These are phyloP conservation scores for Phanerochaete sordida DNA, from an alignment of 768 basidiomycete genomes.

Conservation along the genomic window DNA sequence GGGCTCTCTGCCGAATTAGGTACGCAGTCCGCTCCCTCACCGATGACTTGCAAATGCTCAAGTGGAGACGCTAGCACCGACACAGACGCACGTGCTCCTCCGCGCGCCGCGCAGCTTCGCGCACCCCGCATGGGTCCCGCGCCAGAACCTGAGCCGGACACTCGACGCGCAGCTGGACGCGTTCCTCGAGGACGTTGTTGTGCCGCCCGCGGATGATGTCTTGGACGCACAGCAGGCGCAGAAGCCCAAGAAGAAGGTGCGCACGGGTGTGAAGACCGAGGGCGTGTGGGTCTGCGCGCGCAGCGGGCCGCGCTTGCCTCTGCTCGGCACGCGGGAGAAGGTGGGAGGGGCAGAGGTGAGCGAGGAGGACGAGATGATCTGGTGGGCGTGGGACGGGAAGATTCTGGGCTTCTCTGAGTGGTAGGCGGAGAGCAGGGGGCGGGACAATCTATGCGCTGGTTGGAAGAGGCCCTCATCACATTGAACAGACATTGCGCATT, in stretches of 20 bases:
- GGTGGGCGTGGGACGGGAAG: constrained; percentile 52
- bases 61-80: constrained; percentile 33
- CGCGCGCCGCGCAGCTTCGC: constrained; percentile 45
- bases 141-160: constrained; percentile 37
- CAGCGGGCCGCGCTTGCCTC: background rate
- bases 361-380: constrained; percentile 47
- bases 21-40: no score
- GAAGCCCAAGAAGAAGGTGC: constrained; percentile 23
- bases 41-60: no score
- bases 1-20: constrained; percentile 41
- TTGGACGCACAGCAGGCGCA: constrained; percentile 13
- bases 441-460: no score
- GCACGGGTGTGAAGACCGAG: constrained; percentile 28
- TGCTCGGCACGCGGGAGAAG: no score
- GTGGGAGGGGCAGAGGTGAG: background rate
- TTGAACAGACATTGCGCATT: no score
- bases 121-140: constrained; percentile 45
- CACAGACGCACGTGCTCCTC: constrained; percentile 44
- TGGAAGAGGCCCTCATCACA: no score
- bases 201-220: constrained; percentile 17
- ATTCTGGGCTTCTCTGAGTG: constrained; percentile 45
- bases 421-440: no score
- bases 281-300: constrained; percentile 38
- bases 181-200: constrained; percentile 30
- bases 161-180: constrained; percentile 33